Percentiles rank a stretch among this genome's conserved stretches.
Conservation (phyloP, 2,329 filamentous ascomycete species). For the Fusarium hostae region DNA sequence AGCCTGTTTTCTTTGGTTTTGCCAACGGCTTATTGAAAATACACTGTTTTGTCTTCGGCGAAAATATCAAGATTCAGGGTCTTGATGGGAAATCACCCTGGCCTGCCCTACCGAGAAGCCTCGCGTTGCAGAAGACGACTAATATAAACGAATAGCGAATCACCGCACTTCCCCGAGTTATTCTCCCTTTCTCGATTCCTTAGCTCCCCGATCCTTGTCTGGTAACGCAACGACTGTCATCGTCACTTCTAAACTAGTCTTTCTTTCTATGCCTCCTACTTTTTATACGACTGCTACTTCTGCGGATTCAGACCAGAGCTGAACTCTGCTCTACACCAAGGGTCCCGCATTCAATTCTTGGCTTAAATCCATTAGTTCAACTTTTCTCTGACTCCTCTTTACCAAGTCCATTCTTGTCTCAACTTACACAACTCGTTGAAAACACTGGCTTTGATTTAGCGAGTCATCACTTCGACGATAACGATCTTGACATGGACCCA, state of each 20-base stretch:
- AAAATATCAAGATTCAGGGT: slow-evolving; percentile 24
- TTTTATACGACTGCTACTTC: neutral
- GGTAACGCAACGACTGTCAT: slow-evolving; percentile 13
- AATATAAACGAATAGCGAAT: slow-evolving; percentile 8
- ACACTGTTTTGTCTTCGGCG: slow-evolving; percentile 9
- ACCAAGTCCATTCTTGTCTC: neutral
- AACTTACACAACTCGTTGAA: slow-evolving; percentile 10
- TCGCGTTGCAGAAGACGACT: slow-evolving; percentile 15
- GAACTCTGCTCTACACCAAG: slow-evolving; percentile 13
- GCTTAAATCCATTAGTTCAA: slow-evolving; percentile 19
- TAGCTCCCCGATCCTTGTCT: slow-evolving; percentile 14
- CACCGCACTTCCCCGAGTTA: neutral
- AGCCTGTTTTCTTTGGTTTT: slow-evolving; percentile 1
- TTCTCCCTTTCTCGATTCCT: neutral
- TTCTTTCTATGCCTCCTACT: neutral
- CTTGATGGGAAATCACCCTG: slow-evolving; percentile 9
- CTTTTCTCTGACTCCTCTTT: slow-evolving; percentile 15
- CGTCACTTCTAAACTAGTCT: slow-evolving; percentile 14
- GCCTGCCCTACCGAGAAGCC: slow-evolving; percentile 14
- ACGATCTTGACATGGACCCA: slow-evolving; percentile 46
- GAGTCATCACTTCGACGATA: neutral
- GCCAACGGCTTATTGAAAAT: neutral
- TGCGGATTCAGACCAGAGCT: slow-evolving; percentile 14
- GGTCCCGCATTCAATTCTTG: slow-evolving; percentile 16
- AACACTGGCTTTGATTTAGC: neutral